Conservation (phyloP, 1,284 basidiomycete species). For the Pholiota adiposa region DNA sequence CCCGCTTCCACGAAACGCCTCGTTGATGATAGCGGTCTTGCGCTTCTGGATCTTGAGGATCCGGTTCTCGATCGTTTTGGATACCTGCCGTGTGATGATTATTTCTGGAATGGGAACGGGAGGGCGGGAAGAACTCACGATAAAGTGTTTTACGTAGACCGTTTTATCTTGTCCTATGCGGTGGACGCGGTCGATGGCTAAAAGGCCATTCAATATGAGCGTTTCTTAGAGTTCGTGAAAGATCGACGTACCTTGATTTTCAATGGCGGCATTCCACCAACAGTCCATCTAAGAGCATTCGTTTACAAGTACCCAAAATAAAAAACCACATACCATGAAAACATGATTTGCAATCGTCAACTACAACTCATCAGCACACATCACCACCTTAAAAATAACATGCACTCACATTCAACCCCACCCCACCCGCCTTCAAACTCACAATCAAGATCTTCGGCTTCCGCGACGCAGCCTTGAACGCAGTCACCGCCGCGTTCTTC, state of each 20-base stretch:
- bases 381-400: background rate
- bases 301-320: slow-evolving; percentile 7
- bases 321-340: slow-evolving; percentile 68
- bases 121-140: slow-evolving; percentile 53
- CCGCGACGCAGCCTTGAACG: slow-evolving; percentile 70
- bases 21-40: slow-evolving; percentile 85
- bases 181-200: slow-evolving; percentile 82
- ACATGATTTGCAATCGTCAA: slow-evolving; percentile 82
- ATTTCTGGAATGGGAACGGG: background rate
- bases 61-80: slow-evolving; percentile 78
- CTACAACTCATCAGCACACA: slow-evolving; percentile 36
- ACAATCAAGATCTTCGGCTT: slow-evolving; percentile 85
- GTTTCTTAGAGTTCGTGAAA: slow-evolving; percentile 11
- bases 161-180: slow-evolving; percentile 83
- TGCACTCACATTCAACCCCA: slow-evolving; percentile 78
- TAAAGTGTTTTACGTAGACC: slow-evolving; percentile 91
- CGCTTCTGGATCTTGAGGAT: slow-evolving; percentile 89
- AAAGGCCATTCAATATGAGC: slow-evolving; percentile 11
- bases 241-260: slow-evolving; percentile 76
- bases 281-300: slow-evolving; percentile 78
- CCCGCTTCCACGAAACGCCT: slow-evolving; percentile 66
- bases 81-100: slow-evolving; percentile 48
- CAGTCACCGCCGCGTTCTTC: slow-evolving; percentile 74
- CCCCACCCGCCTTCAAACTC: slow-evolving; percentile 93
- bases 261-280: slow-evolving; percentile 93